Conservation (phyloP, 805 yeast genomes). For the Hanseniaspora vineae region DNA sequence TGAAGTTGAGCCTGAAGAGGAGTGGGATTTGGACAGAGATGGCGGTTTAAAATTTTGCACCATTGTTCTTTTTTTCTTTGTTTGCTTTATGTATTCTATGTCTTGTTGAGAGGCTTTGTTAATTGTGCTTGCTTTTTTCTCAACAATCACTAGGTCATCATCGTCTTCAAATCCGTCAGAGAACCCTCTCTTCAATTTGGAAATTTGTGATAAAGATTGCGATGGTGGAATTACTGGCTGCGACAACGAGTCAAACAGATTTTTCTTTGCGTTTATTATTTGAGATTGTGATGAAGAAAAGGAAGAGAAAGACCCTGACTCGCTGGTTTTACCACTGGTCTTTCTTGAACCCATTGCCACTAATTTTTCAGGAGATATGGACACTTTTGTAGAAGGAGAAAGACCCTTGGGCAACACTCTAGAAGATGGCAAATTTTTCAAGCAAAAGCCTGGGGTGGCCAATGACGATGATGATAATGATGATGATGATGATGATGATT, state of each 20-base stretch:
- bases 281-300: not conserved
- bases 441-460: too few relatives aligned
- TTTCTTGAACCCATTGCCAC: too few relatives aligned
- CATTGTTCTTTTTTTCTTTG: not conserved
- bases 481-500: too few relatives aligned
- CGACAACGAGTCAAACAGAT: not conserved
- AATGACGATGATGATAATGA: too few relatives aligned
- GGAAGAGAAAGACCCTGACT: too few relatives aligned
- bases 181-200: not conserved
- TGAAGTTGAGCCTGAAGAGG: not conserved
- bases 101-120: not conserved
- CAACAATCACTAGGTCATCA: not conserved
- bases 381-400: too few relatives aligned
- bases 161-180: not conserved
- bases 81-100: not conserved
- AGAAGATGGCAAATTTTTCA: too few relatives aligned
- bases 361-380: too few relatives aligned
- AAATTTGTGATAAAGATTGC: not conserved
- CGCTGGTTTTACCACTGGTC: too few relatives aligned
- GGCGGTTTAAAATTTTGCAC: not conserved
- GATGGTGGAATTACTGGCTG: not conserved
- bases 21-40: not conserved
- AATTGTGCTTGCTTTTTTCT: not conserved
- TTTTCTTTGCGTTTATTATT: not conserved
- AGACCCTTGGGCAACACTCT: too few relatives aligned